Conservation (phyloP, 345 rosid species). For the Eucalyptus microcorys region DNA sequence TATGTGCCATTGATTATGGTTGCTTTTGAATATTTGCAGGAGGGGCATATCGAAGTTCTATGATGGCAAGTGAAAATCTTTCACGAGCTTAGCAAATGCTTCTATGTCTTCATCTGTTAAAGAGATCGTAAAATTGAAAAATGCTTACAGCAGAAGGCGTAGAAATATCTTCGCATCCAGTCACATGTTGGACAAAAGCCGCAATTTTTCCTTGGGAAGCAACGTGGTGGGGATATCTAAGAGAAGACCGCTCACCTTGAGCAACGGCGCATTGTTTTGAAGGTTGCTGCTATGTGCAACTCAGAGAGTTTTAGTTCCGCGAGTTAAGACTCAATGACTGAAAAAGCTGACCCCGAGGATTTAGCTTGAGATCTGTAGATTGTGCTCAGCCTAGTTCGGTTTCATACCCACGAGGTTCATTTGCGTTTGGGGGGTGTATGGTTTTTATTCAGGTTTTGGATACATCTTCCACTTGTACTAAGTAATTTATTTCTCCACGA, state of each 20-base stretch:
- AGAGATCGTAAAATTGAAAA: conserved; percentile 73
- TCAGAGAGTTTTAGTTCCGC: conserved; percentile 43
- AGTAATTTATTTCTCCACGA: too few relatives aligned
- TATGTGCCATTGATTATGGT: background rate
- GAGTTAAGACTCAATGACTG: conserved; percentile 18
- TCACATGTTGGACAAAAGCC: conserved; percentile 51
- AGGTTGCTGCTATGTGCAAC: conserved; percentile 44
- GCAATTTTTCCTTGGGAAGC: conserved; percentile 2
- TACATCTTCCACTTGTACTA: too few relatives aligned
- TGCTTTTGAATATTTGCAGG: conserved; percentile 19
- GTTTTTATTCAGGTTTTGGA: too few relatives aligned
- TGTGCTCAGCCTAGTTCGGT: too few relatives aligned
- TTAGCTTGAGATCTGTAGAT: too few relatives aligned
- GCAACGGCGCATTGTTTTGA: conserved; percentile 56
- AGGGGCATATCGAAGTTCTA: conserved; percentile 73
- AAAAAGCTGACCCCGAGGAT: too few relatives aligned
- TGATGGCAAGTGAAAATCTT: conserved; percentile 76
- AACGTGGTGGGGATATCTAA: conserved; percentile 32
- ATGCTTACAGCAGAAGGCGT: conserved; percentile 41
- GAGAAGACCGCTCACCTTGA: conserved; percentile 27
- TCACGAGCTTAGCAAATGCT: conserved; percentile 40
- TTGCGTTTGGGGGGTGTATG: too few relatives aligned
- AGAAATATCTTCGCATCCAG: conserved; percentile 50
- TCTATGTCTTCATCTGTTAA: conserved; percentile 28
- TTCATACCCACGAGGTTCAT: too few relatives aligned